Percentiles rank a stretch among this genome's conserved stretches.
Conservation (phyloP, 768 basidiomycete genomes). For the Lactifluus echinatus region DNA sequence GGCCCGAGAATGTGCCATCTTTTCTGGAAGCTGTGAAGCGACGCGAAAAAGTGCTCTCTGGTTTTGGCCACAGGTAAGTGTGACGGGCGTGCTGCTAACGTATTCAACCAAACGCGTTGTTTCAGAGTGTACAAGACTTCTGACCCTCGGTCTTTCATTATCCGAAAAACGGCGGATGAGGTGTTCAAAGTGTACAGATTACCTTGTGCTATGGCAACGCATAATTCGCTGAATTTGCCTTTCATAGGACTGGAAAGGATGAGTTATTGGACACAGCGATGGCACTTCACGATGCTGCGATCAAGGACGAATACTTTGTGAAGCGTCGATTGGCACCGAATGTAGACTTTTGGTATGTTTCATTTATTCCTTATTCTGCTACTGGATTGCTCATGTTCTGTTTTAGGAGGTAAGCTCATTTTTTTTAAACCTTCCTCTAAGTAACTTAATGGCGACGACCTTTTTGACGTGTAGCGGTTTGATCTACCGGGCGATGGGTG, state of each 20-base stretch:
- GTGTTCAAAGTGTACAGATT: constrained; percentile 77
- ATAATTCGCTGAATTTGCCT: not conserved
- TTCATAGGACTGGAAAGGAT: constrained; percentile 71
- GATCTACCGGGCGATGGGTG: constrained; percentile 90
- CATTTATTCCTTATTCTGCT: not conserved
- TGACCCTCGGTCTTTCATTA: constrained; percentile 86
- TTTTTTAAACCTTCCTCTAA: no score
- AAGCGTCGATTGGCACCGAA: constrained; percentile 78
- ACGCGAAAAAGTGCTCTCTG: constrained; percentile 81
- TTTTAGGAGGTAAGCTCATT: constrained; percentile 40
- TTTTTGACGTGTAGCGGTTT: constrained; percentile 45
- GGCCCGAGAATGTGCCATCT: constrained; percentile 75
- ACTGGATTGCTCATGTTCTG: not conserved
- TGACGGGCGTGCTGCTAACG: not conserved
- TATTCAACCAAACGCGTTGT: not conserved
- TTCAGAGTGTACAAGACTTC: constrained; percentile 70
- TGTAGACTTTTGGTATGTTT: constrained; percentile 78
- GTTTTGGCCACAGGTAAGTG: constrained; percentile 76
- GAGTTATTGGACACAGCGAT: constrained; percentile 83
- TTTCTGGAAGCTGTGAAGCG: constrained; percentile 84
- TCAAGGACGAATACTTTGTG: constrained; percentile 87
- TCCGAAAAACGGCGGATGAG: constrained; percentile 83
- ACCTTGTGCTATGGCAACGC: not conserved
- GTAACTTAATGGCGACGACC: no score
- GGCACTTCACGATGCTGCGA: constrained; percentile 78